Conservation (phyloP, 495 filamentous ascomycete species). For the Evernia prunastri region DNA sequence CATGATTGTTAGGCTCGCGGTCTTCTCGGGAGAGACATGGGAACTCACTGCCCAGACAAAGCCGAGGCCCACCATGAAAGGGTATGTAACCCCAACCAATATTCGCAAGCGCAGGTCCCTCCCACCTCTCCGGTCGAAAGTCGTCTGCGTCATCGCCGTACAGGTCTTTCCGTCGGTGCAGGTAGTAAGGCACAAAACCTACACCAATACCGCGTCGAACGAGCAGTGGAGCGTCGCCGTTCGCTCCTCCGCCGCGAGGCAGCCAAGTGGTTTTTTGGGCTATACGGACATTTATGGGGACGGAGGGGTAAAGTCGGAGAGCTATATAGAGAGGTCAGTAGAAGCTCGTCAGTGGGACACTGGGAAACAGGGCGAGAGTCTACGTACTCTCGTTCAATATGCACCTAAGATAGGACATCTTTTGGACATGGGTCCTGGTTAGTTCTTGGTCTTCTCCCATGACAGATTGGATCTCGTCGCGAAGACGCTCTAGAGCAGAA, state of each 20-base stretch:
- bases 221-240: conserved; percentile 41
- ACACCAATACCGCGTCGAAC: conserved; percentile 37
- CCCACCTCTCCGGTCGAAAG: conserved; percentile 66
- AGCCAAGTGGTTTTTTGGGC: conserved; percentile 43
- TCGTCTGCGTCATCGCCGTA: conserved; percentile 45
- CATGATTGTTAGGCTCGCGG: neutral
- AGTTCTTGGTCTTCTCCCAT: conserved; percentile 28
- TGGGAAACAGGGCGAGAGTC: neutral
- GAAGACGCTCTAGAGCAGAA: conserved; percentile 32
- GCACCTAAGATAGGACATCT: conserved; percentile 36
- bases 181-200: conserved; percentile 46
- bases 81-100: conserved; percentile 57
- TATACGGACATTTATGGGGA: conserved; percentile 49
- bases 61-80: conserved; percentile 55
- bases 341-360: conserved; percentile 24
- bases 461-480: conserved; percentile 32
- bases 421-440: conserved; percentile 31
- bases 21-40: no score
- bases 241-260: conserved; percentile 44
- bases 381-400: conserved; percentile 38
- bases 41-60: conserved; percentile 30
- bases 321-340: conserved; percentile 34
- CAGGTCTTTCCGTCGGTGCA: conserved; percentile 55
- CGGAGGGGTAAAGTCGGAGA: conserved; percentile 52
- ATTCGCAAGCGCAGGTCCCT: conserved; percentile 28